Evolutionary conservation across 495 filamentous ascomycete species (phyloP), one percentile per base, ranked within the genome.

Genomic region (Terfezia boudieri): DNA sequence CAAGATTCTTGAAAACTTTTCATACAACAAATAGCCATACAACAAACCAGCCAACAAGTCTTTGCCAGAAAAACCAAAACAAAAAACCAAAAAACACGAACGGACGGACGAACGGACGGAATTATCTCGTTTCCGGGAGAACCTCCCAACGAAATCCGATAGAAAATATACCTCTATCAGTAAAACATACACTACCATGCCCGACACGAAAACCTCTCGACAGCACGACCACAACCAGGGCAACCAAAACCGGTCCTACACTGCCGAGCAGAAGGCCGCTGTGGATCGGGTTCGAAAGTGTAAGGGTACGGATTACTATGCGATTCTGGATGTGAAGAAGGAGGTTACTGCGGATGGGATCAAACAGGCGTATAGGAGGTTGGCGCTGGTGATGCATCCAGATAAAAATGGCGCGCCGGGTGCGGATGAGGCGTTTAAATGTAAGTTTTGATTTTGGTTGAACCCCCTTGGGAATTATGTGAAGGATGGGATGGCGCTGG

Each of bases 341-440:
- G 73, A 80, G 46, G 84, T 82, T 54, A 79, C 74, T 17, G 81
- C 90, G 50, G 71, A 71, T 51, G 84, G 92, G 60, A 82, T 98
- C 67, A 98, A 95, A 63, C 86, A 90, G 66, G 88, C 90, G 11
- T 98, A 98, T 70, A 77, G 84, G 63, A 95, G 93, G 66, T 75
- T 85, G 59, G 85, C 83, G 56, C 68, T 98, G 56, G 73, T 82
- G 58, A 86, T 92, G 60, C 90, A 98, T 69, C 90, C 90, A 58
- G 89, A 94, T 77, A 87, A 98, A 73, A 98, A 95, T 71, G 88
- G 86, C n/a, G 87, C 93, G 68, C 84, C 89, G 36, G 81, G 88
- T 36, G 88, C 90, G 54, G 90, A 94, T 68, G 90, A 98, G 70
- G 90, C 90, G 22, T 98, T 98, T 68, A 96, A 96, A 70, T 69